Conservation (phyloP, 495 filamentous ascomycete genomes). For the Penicillium silybi region DNA sequence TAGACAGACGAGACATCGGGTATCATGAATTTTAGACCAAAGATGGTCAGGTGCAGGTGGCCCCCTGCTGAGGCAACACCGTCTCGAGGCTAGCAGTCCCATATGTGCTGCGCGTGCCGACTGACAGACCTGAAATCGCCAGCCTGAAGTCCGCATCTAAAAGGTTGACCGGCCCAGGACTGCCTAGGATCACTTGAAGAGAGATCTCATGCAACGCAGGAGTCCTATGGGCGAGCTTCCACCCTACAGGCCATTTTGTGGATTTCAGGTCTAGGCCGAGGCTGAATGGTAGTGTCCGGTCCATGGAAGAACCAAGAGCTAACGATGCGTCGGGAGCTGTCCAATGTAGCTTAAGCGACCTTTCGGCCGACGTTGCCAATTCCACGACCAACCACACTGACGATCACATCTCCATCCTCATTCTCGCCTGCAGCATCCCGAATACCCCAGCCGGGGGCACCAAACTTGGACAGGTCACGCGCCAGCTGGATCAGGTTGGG, state of each 20-base stretch:
- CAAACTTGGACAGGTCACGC: slow-evolving; percentile 80
- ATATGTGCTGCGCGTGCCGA: neutral
- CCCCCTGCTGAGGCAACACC: neutral
- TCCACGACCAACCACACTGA: slow-evolving; percentile 89
- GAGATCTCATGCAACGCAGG: neutral
- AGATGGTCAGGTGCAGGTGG: neutral
- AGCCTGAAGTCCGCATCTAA: neutral
- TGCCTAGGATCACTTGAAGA: neutral
- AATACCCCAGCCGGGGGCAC: slow-evolving; percentile 82
- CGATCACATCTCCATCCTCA: slow-evolving; percentile 65
- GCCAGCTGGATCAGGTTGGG: slow-evolving; percentile 75
- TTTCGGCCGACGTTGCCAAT: slow-evolving; percentile 96
- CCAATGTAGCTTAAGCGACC: slow-evolving; percentile 58
- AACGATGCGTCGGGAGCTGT: neutral
- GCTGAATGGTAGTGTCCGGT: neutral
- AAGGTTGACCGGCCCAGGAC: neutral
- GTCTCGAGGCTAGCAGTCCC: neutral
- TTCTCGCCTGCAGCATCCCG: slow-evolving; percentile 66
- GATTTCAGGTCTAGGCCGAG: neutral
- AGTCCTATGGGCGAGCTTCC: neutral
- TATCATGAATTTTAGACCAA: slow-evolving; percentile 15
- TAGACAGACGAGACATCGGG: slow-evolving; percentile 13
- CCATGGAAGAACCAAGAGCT: neutral
- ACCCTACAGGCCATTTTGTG: neutral
- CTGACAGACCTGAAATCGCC: neutral